A percentile compares a stretch with the other conserved stretches of the same genome.
Conservation (phyloP, 371 early-diverging fungal genomes). For the Mortierella sp. region DNA sequence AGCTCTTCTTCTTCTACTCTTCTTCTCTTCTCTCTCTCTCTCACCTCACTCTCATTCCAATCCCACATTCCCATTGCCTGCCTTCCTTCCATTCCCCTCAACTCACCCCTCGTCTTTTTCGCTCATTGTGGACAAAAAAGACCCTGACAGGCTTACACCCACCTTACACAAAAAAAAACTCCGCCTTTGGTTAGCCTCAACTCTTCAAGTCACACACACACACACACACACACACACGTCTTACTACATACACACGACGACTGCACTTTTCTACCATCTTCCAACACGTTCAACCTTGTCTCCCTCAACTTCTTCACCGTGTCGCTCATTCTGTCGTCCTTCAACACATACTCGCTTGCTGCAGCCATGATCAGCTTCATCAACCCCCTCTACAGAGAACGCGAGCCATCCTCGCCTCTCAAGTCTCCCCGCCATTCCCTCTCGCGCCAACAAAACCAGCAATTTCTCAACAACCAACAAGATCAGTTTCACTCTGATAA, state of each 20-base stretch:
- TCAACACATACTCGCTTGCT: slow-evolving; percentile 2
- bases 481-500: slow-evolving; percentile 9
- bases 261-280: too few species aligned
- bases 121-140: background rate
- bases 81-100: background rate
- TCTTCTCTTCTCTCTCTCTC: background rate
- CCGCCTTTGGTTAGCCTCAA: background rate
- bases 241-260: background rate
- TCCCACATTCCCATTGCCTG: background rate
- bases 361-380: background rate
- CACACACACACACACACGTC: background rate
- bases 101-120: background rate
- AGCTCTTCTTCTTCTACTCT: too few species aligned
- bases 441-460: background rate
- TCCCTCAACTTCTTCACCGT: background rate
- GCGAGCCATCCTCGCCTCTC: background rate
- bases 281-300: too few species aligned
- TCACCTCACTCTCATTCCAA: slow-evolving; percentile 8
- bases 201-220: background rate
- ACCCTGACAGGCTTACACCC: background rate
- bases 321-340: background rate
- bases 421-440: slow-evolving; percentile 1
- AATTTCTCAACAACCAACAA: background rate
- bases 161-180: background rate
- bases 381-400: background rate